Percentiles rank a stretch among this genome's conserved stretches.
These are phyloP conservation scores for Suillus placidus DNA, from an alignment of 768 basidiomycete genomes.

Conservation along the genomic window DNA sequence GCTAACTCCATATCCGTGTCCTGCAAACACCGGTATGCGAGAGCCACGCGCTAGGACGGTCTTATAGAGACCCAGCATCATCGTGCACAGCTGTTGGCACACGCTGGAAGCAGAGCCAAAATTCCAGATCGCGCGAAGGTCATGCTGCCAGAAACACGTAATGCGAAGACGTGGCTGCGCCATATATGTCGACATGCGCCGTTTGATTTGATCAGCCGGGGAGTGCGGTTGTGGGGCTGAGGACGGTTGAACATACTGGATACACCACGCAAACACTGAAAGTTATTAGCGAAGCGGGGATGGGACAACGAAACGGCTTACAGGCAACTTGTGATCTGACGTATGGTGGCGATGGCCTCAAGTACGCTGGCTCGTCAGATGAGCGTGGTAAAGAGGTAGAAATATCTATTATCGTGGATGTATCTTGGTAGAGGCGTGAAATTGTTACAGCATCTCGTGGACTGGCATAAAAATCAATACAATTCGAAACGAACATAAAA, in stretches of 20 bases:
- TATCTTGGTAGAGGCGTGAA: conserved; percentile 79
- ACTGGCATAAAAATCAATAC: conserved; percentile 42
- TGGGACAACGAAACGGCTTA: conserved; percentile 38
- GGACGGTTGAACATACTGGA: conserved; percentile 62
- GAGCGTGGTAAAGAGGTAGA: conserved; percentile 94
- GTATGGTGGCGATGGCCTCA: conserved; percentile 89
- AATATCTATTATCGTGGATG: conserved; percentile 84
- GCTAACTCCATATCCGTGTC: conserved; percentile 81
- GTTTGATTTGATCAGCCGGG: conserved; percentile 41
- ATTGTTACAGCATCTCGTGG: conserved; percentile 95
- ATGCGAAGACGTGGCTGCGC: conserved; percentile 59
- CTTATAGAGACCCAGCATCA: conserved; percentile 80
- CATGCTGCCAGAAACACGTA: conserved; percentile 95
- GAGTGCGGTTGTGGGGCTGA: conserved; percentile 36
- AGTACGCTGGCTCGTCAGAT: conserved; percentile 85
- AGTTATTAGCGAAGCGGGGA: conserved; percentile 13
- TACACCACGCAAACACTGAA: conserved; percentile 89
- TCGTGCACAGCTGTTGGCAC: conserved; percentile 82
- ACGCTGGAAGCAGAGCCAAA: conserved; percentile 66
- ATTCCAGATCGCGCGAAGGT: conserved; percentile 86
- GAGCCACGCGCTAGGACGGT: conserved; percentile 75
- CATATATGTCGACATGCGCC: conserved; percentile 25
- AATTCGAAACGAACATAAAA: conserved; percentile 7
- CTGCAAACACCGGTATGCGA: conserved; percentile 72
- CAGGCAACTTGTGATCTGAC: conserved; percentile 85